A percentile compares a stretch with the other conserved stretches of the same genome.
Conservation (phyloP, 352 stramenopile genomes). For the Pythium phragmiticola region DNA sequence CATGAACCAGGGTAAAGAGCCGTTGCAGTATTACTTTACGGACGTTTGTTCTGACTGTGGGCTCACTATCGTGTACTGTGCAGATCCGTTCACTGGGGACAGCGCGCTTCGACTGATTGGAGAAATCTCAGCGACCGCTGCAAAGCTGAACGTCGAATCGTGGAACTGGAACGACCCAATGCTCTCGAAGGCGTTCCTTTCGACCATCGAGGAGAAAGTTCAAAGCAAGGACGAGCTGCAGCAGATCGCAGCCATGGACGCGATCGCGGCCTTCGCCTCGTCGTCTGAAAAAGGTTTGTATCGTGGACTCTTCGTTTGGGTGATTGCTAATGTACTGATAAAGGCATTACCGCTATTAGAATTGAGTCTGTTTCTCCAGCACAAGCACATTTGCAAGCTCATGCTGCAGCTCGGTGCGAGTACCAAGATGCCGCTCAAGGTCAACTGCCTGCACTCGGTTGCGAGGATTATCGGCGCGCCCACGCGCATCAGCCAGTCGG, state of each 20-base stretch:
- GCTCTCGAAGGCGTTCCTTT: slow-evolving; percentile 77
- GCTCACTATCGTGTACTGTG: background rate
- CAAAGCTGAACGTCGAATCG: slow-evolving; percentile 59
- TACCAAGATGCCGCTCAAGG: slow-evolving; percentile 71
- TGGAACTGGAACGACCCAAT: slow-evolving; percentile 78
- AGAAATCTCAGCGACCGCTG: slow-evolving; percentile 68
- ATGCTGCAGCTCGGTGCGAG: slow-evolving; percentile 58
- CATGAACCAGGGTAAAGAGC: slow-evolving; percentile 58
- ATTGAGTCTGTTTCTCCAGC: slow-evolving; percentile 66
- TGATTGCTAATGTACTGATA: background rate
- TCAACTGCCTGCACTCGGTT: slow-evolving; percentile 70
- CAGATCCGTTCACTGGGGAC: slow-evolving; percentile 77
- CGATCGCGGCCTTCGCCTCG: slow-evolving; percentile 71
- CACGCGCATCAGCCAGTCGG: slow-evolving; percentile 42
- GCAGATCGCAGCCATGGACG: slow-evolving; percentile 85
- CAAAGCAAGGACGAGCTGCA: slow-evolving; percentile 60
- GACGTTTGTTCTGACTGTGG: background rate
- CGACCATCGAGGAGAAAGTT: slow-evolving; percentile 67
- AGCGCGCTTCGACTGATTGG: slow-evolving; percentile 77
- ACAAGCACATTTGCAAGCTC: slow-evolving; percentile 59
- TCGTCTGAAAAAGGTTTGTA: slow-evolving; percentile 73
- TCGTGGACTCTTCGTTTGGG: background rate
- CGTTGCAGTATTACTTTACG: background rate
- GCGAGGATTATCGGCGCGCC: slow-evolving; percentile 49
- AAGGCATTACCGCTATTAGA: slow-evolving; percentile 25